phyloP scores from a whole-genome alignment of 2,329 filamentous ascomycete species.

The Diaporthe velutina region DNA sequence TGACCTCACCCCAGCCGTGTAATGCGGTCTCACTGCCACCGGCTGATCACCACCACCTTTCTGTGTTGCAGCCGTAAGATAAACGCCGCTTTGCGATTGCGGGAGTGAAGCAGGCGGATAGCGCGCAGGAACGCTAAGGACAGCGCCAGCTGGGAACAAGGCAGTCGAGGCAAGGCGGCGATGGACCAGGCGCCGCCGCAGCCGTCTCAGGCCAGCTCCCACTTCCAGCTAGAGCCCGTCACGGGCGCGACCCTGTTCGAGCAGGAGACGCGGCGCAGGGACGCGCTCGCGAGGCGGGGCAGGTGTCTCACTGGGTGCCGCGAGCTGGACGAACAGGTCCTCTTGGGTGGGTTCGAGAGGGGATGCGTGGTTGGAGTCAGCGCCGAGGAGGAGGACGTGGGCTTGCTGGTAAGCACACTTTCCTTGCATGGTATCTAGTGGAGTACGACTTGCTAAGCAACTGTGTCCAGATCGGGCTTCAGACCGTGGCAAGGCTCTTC shows the following conservation, averaged over 20 bases:
- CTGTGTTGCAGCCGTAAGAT: not conserved
- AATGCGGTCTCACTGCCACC: not conserved
- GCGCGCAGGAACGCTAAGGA: not conserved
- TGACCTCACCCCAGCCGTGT: not conserved
- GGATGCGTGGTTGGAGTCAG: conserved; percentile 68
- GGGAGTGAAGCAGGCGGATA: not conserved
- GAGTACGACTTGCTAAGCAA: conserved; percentile 16
- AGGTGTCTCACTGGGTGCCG: conserved; percentile 57
- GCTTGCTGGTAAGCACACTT: conserved; percentile 53
- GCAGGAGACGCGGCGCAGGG: conserved; percentile 53
- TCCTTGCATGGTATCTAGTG: conserved; percentile 43
- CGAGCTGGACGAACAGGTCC: conserved; percentile 62
- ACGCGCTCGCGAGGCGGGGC: conserved; percentile 48
- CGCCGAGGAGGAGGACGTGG: conserved; percentile 63
- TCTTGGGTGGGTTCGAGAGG: conserved; percentile 62
- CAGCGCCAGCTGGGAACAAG: not conserved
- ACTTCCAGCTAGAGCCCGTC: conserved; percentile 58
- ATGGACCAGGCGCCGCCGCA: conserved; percentile 27
- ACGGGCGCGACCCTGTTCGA: conserved; percentile 58
- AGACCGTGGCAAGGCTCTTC: conserved; percentile 59
- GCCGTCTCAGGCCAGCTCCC: conserved; percentile 60
- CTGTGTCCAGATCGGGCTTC: conserved; percentile 56
- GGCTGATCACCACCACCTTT: not conserved
- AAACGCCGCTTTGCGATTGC: not conserved
- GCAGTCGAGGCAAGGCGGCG: not conserved